Evolutionary conservation across 2,329 filamentous ascomycete genomes (phyloP).

Genomic region (Aureobasidium mangrovei): DNA sequence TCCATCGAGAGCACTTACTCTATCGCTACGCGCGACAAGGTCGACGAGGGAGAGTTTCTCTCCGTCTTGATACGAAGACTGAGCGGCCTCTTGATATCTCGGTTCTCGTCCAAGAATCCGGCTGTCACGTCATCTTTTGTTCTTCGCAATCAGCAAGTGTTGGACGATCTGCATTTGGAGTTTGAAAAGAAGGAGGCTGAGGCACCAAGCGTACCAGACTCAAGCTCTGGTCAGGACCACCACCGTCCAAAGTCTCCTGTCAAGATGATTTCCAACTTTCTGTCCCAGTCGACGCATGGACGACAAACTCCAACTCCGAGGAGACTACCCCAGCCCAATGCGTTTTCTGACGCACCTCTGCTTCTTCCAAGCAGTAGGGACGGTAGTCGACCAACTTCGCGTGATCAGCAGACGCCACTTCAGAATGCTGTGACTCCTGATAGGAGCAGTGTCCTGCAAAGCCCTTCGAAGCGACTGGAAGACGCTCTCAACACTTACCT

Average conservation of each 20-base stretch:
- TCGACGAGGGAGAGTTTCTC: slow-evolving; percentile 64
- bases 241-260: slow-evolving; percentile 78
- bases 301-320: slow-evolving; percentile 22
- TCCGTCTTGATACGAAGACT: slow-evolving; percentile 66
- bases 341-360: slow-evolving; percentile 26
- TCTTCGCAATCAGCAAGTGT: slow-evolving; percentile 66
- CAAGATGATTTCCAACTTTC: slow-evolving; percentile 76
- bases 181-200: slow-evolving; percentile 24
- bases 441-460: slow-evolving; percentile 24
- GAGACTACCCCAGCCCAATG: slow-evolving; percentile 19
- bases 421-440: not conserved
- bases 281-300: slow-evolving; percentile 49
- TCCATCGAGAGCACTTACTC: slow-evolving; percentile 59
- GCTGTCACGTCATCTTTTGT: slow-evolving; percentile 59
- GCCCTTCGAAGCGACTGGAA: slow-evolving; percentile 65
- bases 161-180: slow-evolving; percentile 52
- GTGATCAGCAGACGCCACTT: slow-evolving; percentile 18
- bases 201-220: slow-evolving; percentile 31
- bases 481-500: slow-evolving; percentile 79
- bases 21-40: slow-evolving; percentile 62
- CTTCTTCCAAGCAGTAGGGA: slow-evolving; percentile 30
- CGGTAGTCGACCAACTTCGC: slow-evolving; percentile 25
- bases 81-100: slow-evolving; percentile 60
- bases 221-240: slow-evolving; percentile 15
- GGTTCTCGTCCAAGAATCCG: slow-evolving; percentile 60